A percentile compares a stretch with the other conserved stretches of the same genome.
These are phyloP conservation scores for Nicotiana tomentosiformis DNA, from an alignment of 257 asterid species.

Conservation along the genomic window DNA sequence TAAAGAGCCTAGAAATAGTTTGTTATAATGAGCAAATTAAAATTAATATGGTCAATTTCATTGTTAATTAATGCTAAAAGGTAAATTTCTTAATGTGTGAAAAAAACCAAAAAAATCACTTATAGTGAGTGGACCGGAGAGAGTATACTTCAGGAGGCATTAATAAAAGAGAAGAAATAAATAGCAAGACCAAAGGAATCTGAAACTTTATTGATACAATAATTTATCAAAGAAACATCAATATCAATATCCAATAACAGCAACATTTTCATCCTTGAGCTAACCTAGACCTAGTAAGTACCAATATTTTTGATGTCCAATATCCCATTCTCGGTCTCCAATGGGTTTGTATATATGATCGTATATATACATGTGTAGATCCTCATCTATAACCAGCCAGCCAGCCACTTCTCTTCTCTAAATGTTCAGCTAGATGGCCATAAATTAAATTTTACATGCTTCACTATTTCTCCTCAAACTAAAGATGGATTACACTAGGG, in stretches of 20 bases:
- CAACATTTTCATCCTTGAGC: constrained; percentile 9
- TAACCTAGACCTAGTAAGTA: not conserved
- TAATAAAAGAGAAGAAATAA: too few relatives aligned
- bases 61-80: too few relatives aligned
- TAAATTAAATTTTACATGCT: not conserved
- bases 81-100: too few relatives aligned
- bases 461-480: not conserved
- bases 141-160: too few relatives aligned
- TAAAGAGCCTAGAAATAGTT: too few relatives aligned
- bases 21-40: too few relatives aligned
- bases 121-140: too few relatives aligned
- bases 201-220: constrained; percentile 6
- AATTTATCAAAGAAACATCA: not conserved
- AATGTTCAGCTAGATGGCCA: not conserved
- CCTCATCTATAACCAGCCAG: constrained; percentile 12
- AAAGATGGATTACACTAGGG: not conserved
- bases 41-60: too few relatives aligned
- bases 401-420: not conserved
- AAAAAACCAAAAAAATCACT: too few relatives aligned
- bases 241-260: not conserved
- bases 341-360: constrained; percentile 7
- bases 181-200: not conserved
- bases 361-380: constrained; percentile 12
- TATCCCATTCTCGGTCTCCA: not conserved
- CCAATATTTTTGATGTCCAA: constrained; percentile 9